Percentiles rank a stretch among this genome's conserved stretches.
phyloP scores from a whole-genome alignment of 345 rosid genomes.

The Lenwebbia sp. region DNA sequence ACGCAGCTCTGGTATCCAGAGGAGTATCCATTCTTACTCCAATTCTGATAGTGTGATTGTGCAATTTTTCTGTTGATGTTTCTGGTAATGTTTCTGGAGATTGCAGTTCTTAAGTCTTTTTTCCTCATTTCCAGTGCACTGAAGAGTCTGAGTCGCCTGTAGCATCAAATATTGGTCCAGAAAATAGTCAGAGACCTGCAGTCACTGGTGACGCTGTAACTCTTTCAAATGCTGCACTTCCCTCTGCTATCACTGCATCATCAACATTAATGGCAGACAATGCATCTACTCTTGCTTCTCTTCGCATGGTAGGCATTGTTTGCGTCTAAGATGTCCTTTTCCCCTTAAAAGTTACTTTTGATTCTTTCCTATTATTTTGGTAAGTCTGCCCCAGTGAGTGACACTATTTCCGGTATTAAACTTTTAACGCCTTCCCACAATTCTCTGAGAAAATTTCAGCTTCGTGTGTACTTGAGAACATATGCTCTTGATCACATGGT shows the following conservation, averaged over 20 bases:
- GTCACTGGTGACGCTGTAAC: slow-evolving; percentile 32
- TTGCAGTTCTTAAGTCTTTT: background rate
- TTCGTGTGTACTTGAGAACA: slow-evolving; percentile 72
- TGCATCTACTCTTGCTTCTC: slow-evolving; percentile 80
- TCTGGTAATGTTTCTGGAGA: background rate
- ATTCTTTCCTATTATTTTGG: background rate
- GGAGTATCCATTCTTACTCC: background rate
- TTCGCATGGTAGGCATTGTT: slow-evolving; percentile 51
- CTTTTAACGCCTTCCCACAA: background rate
- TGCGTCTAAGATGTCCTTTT: background rate
- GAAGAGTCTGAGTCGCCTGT: slow-evolving; percentile 53
- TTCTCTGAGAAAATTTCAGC: slow-evolving; percentile 36
- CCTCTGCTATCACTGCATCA: slow-evolving; percentile 44
- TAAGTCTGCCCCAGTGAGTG: background rate
- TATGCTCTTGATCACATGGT: slow-evolving; percentile 98
- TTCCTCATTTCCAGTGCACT: slow-evolving; percentile 32
- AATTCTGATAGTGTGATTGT: background rate
- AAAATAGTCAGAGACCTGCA: slow-evolving; percentile 40
- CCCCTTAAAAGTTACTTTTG: background rate
- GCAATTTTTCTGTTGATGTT: background rate
- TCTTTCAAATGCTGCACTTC: slow-evolving; percentile 18
- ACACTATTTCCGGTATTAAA: background rate
- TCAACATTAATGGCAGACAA: slow-evolving; percentile 52
- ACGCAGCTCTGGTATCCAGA: background rate
- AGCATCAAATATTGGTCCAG: slow-evolving; percentile 34